A percentile compares a stretch with the other conserved stretches of the same genome.
Evolutionary conservation across 768 basidiomycete genomes (phyloP).

Genomic region (Saitozyma sp.): DNA sequence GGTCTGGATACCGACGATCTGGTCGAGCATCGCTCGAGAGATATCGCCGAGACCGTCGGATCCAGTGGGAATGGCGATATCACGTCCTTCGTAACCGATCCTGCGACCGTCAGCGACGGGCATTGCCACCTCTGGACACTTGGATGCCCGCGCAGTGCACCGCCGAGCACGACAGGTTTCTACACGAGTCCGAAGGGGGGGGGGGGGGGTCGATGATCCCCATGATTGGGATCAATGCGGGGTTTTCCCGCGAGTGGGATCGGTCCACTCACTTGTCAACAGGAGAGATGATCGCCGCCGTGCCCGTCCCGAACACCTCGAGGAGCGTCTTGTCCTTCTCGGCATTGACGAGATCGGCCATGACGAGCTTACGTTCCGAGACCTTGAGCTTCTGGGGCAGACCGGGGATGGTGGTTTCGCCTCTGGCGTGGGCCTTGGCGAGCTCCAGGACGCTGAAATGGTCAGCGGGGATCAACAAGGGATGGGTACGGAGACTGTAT

Average conservation of each 20-base stretch:
- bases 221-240: too few relatives aligned
- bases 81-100: slow-evolving; percentile 64
- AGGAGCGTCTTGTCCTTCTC: slow-evolving; percentile 65
- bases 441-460: slow-evolving; percentile 63
- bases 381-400: slow-evolving; percentile 58
- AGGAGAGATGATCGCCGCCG: slow-evolving; percentile 57
- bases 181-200: too few relatives aligned
- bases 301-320: slow-evolving; percentile 82
- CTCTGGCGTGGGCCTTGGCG: slow-evolving; percentile 62
- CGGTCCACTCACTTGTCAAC: slow-evolving; percentile 49
- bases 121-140: not conserved
- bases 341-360: slow-evolving; percentile 58
- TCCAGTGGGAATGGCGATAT: slow-evolving; percentile 64
- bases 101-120: slow-evolving; percentile 24
- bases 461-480: not conserved
- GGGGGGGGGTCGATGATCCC: too few relatives aligned
- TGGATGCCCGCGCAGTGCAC: too few relatives aligned
- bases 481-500: too few relatives aligned
- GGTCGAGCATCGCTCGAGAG: slow-evolving; percentile 67
- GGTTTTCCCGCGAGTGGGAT: not conserved
- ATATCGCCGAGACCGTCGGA: slow-evolving; percentile 77
- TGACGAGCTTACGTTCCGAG: slow-evolving; percentile 65
- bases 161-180: too few relatives aligned
- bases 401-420: slow-evolving; percentile 55
- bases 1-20: slow-evolving; percentile 75